These are phyloP conservation scores for Sclerotinia nivalis DNA, from an alignment of 2,329 filamentous ascomycete genomes.

Conservation along the genomic window DNA sequence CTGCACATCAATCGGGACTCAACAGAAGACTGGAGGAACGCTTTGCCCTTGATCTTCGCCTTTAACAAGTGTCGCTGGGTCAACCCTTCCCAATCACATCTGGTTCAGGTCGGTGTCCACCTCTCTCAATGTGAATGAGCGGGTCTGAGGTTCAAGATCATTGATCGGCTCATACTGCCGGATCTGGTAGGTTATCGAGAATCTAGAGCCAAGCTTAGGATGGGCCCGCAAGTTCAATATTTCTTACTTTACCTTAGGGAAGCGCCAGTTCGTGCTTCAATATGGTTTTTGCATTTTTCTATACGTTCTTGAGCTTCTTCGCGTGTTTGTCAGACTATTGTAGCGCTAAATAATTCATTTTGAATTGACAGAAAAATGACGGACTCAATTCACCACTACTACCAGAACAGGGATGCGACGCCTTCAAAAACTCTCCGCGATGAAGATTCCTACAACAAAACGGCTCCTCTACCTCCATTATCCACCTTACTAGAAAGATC, in stretches of 20 bases:
- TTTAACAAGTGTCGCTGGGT: not conserved
- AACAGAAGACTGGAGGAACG: not conserved
- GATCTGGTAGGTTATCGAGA: not conserved
- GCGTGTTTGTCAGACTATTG: not conserved
- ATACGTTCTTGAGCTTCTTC: not conserved
- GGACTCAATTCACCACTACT: constrained; percentile 6
- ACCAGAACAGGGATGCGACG: not conserved
- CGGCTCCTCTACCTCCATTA: not conserved
- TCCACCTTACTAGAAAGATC: not conserved
- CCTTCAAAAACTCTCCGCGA: not conserved
- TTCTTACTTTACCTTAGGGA: not conserved
- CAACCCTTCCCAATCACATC: not conserved
- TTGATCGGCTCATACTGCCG: not conserved
- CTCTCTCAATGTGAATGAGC: not conserved
- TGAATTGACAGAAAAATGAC: not conserved
- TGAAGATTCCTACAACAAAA: constrained; percentile 10
- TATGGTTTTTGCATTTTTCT: not conserved
- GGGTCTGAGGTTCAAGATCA: not conserved
- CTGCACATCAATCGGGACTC: not conserved
- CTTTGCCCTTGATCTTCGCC: not conserved
- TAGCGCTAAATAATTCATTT: not conserved
- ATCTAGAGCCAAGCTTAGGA: not conserved
- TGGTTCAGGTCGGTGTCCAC: not conserved
- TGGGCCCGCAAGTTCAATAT: not conserved
- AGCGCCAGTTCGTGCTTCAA: not conserved